Conservation (phyloP, 1,139 yeast genomes). For the Candida glucosophila region DNA sequence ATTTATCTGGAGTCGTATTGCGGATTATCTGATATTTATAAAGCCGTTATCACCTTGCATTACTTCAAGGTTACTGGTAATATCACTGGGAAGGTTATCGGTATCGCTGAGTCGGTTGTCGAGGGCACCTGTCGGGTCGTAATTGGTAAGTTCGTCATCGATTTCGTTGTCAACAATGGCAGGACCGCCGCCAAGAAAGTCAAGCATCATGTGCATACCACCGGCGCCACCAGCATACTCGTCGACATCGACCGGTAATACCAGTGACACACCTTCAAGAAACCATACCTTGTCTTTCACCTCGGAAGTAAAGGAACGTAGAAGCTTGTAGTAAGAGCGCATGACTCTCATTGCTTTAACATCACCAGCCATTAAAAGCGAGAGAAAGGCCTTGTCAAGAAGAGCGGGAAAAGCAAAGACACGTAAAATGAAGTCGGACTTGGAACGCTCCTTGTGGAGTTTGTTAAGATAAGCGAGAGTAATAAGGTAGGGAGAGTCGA, state of each 20-base stretch:
- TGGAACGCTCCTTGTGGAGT: constrained; percentile 71
- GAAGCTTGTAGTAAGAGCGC: constrained; percentile 76
- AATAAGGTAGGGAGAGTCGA: constrained; percentile 75
- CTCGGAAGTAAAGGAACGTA: constrained; percentile 74
- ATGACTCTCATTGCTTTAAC: constrained; percentile 80
- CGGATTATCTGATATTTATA: constrained; percentile 22
- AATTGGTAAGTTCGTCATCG: constrained; percentile 35
- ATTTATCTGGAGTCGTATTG: too few relatives aligned
- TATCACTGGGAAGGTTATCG: constrained; percentile 49
- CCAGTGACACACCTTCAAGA: constrained; percentile 82
- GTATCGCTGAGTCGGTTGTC: constrained; percentile 42
- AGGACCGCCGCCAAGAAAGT: constrained; percentile 72
- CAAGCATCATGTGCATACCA: constrained; percentile 87
- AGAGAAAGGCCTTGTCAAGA: constrained; percentile 68
- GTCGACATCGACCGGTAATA: constrained; percentile 76
- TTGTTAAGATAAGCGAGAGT: constrained; percentile 83
- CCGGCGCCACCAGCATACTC: constrained; percentile 79
- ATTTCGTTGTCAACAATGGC: constrained; percentile 35
- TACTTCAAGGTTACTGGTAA: constrained; percentile 38
- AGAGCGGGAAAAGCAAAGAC: constrained; percentile 93
- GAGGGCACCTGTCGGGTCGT: constrained; percentile 33
- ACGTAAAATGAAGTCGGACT: constrained; percentile 76
- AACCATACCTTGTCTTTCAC: constrained; percentile 92
- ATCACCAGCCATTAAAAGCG: constrained; percentile 76
- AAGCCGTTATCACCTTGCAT: constrained; percentile 38